Evolutionary conservation across 371 early-diverging fungal genomes (phyloP), one percentile per base, ranked within the genome.

Genomic region (Mortierella sp.): DNA sequence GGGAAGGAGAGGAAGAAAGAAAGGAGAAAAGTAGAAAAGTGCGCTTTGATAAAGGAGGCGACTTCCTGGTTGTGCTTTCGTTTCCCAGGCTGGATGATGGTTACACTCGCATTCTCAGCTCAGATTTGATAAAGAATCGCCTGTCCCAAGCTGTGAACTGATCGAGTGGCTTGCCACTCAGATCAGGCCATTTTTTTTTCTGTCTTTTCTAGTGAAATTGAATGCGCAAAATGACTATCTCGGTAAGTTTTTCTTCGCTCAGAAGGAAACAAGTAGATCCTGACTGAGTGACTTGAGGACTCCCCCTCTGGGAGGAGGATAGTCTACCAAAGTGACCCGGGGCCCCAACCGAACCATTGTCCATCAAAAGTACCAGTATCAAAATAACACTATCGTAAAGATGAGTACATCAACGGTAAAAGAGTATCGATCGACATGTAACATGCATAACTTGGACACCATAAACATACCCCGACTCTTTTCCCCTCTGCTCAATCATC

Each of bases 101-200:
- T 16, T 29, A 63, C 63, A 38, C 68, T 41, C 10, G 7, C 46
- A 46, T 1, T 63, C 38, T 1, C 65, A 60, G 10, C 32, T 29
- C 65, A 41, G 65, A 38, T 29, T 12, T 65, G 65, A 65, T 65
- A 65, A 49, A 65, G 6, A 65, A 38, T 38, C 38, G 21, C 35
- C 38, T 12, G 21, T 35, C 65, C 38, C 38, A 5, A 38, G 1
- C 8, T 1, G 3, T 38, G 70, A 70, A 3, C 70, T 14, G 71
- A 71, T 43, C 71, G 71, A 48, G 48, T 71, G 71, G 71, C 65
- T 65, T 65, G 65, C 38, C 38, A 16, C 65, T 65, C 65, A 65
- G 21, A 65, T 65, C 65, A 65, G 65, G 65, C 65, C 65, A 65
- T 65, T 65, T 65, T 65, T 65, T 65, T 65, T 60, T 32, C 14